These are phyloP conservation scores for Kurtzmaniella quercitrusa DNA, from an alignment of 1,139 yeast species.

Conservation along the genomic window DNA sequence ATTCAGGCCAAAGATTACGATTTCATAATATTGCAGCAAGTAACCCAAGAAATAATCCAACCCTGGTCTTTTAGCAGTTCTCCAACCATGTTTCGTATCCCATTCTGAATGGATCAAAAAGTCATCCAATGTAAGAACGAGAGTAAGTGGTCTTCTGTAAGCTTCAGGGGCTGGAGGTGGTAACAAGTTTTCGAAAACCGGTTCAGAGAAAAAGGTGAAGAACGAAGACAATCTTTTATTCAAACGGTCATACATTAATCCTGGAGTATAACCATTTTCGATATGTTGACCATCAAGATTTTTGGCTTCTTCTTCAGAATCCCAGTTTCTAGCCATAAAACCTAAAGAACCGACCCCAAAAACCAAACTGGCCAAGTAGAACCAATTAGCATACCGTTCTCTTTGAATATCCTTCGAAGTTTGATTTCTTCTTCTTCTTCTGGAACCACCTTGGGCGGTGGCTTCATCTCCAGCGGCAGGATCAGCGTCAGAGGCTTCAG, in stretches of 20 bases:
- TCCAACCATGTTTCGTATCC: constrained; percentile 94
- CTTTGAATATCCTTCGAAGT: constrained; percentile 58
- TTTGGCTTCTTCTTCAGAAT: constrained; percentile 64
- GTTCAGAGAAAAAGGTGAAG: constrained; percentile 85
- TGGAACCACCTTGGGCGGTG: constrained; percentile 13
- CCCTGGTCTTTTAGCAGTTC: constrained; percentile 98
- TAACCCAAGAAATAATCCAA: constrained; percentile 94
- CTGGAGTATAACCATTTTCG: constrained; percentile 67
- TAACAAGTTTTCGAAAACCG: constrained; percentile 85
- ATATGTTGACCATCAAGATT: constrained; percentile 45
- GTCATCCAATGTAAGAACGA: constrained; percentile 87
- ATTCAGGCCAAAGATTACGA: constrained; percentile 83
- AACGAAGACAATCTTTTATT: constrained; percentile 68
- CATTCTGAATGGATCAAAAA: constrained; percentile 86
- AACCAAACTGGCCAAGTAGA: constrained; percentile 60
- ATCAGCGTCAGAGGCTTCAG: constrained; percentile 12
- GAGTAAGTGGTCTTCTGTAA: constrained; percentile 87
- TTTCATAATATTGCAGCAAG: constrained; percentile 91
- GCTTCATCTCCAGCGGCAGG: constrained; percentile 9
- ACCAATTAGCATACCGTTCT: constrained; percentile 65
- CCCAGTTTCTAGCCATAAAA: constrained; percentile 86
- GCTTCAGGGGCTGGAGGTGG: constrained; percentile 90
- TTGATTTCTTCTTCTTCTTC: constrained; percentile 52
- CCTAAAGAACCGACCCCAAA: constrained; percentile 61
- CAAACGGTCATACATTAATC: constrained; percentile 63